Conservation (phyloP, 73 alveolate genomes). For the Paramecium biaurelia region DNA sequence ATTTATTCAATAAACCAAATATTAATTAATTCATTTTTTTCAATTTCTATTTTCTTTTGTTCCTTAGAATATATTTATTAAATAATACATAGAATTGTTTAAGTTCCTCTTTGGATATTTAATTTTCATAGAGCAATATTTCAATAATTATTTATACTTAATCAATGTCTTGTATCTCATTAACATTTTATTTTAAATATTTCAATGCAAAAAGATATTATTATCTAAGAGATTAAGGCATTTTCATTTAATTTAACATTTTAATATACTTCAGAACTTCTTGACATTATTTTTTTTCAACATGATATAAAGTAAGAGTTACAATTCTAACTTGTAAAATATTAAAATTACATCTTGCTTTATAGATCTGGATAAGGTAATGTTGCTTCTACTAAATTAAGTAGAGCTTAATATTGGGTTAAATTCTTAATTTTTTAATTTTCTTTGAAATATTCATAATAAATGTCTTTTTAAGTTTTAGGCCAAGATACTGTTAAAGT, state of each 20-base stretch:
- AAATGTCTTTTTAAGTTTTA: not conserved
- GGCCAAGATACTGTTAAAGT: not conserved
- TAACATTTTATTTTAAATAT: not conserved
- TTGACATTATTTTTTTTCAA: not conserved
- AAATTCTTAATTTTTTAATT: not conserved
- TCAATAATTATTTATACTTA: not conserved
- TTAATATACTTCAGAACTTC: not conserved
- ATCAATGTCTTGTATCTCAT: not conserved
- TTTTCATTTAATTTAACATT: not conserved
- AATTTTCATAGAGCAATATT: not conserved
- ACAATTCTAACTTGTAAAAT: not conserved
- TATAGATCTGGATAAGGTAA: not conserved
- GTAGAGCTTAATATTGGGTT: not conserved
- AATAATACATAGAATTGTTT: not conserved
- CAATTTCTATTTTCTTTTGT: not conserved
- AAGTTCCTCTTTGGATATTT: not conserved
- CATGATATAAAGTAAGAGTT: not conserved
- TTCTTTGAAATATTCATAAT: not conserved
- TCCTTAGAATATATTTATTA: not conserved
- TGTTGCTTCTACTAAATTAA: not conserved
- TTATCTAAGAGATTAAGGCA: not conserved
- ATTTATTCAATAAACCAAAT: not conserved
- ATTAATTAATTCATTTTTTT: not conserved
- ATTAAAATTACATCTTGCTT: not conserved
- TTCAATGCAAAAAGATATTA: not conserved